phyloP scores from a whole-genome alignment of 2,329 filamentous ascomycete genomes.

The Hypocrella siamensis region DNA sequence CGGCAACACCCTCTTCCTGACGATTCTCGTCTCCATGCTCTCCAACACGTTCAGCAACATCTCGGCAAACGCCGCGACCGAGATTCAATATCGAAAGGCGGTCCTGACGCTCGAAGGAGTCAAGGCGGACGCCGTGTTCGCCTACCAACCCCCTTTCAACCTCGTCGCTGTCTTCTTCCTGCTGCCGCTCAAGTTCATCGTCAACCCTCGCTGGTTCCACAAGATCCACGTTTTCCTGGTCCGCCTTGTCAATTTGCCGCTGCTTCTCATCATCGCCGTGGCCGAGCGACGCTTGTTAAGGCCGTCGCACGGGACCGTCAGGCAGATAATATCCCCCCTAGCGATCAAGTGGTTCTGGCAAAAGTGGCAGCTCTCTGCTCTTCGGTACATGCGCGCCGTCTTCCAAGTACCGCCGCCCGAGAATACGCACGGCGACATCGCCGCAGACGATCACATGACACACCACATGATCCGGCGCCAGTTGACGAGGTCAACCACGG shows the following conservation, averaged over 20 bases:
- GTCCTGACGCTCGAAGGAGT: constrained; percentile 76
- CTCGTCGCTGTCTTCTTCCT: constrained; percentile 60
- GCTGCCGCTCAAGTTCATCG: constrained; percentile 61
- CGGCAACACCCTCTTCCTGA: constrained; percentile 78
- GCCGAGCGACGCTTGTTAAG: constrained; percentile 58
- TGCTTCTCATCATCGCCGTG: constrained; percentile 54
- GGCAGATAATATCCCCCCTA: constrained; percentile 8
- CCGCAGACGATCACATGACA: constrained; percentile 42
- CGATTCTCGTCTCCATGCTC: constrained; percentile 74
- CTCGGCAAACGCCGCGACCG: constrained; percentile 60
- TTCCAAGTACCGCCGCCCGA: constrained; percentile 58
- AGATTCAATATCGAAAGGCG: constrained; percentile 68
- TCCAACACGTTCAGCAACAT: constrained; percentile 73
- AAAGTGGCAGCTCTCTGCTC: constrained; percentile 51
- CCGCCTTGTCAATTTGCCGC: constrained; percentile 57
- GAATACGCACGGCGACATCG: constrained; percentile 37
- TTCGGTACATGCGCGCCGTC: constrained; percentile 56
- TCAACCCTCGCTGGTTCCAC: constrained; percentile 76
- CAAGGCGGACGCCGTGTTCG: constrained; percentile 70
- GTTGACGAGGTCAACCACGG: constrained; percentile 30
- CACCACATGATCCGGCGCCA: constrained; percentile 42
- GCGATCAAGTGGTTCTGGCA: constrained; percentile 43
- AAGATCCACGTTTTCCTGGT: constrained; percentile 73
- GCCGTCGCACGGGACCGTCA: constrained; percentile 17
- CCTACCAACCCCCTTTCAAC: constrained; percentile 73